Evolutionary conservation across 1,139 yeast species (phyloP), one percentile per base, ranked within the genome.

Genomic region (Geotrichum europaeum): DNA sequence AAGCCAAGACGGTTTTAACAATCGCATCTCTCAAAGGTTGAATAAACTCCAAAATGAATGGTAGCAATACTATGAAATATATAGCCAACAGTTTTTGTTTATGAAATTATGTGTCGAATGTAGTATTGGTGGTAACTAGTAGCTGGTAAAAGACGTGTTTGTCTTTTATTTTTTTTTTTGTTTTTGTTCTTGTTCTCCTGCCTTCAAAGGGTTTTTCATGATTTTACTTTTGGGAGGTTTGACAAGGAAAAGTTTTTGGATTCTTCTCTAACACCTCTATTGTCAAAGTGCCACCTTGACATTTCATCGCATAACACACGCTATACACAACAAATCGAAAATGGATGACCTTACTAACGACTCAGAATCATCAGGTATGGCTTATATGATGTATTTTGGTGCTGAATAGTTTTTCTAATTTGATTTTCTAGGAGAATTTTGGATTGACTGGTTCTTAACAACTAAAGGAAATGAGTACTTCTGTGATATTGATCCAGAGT

Each of bases 391-490:
- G 7, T 40, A 5, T 15, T 52, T 34, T 52, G 15, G 30, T 12
- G 13, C 24, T 2, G 15, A 18, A 22, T 5, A 13, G 24, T 15
- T 30, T n/a, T 40, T 22, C 45, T 30, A 22, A 36, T 3, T 7
- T 50, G 10, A 4, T 20, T 5, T 15, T 20, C 25, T 25, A 57
- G 76, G 87, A 32, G 97, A 90, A 70, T 87, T 87, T 77, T 94
- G 99, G 98, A 86, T 94, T 60, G 97, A 92, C 73, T 81, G 94
- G 78, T 94, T 94, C 70, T 78, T 94, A 60, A 96, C 96, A 1
- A 84, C 86, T 61, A 90, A 91, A 70, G 99, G 99, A 0, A 89
- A 94, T 70, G 99, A 94, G 72, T 91, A 90, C 75, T 94, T 94
- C 71, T 92, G 98, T 73, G 98, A 94, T 70, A 84, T 94, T 51